Evolutionary conservation across 1,284 basidiomycete species (phyloP), one percentile per base, ranked within the genome.

Genomic region (Kwoniella shivajii): DNA sequence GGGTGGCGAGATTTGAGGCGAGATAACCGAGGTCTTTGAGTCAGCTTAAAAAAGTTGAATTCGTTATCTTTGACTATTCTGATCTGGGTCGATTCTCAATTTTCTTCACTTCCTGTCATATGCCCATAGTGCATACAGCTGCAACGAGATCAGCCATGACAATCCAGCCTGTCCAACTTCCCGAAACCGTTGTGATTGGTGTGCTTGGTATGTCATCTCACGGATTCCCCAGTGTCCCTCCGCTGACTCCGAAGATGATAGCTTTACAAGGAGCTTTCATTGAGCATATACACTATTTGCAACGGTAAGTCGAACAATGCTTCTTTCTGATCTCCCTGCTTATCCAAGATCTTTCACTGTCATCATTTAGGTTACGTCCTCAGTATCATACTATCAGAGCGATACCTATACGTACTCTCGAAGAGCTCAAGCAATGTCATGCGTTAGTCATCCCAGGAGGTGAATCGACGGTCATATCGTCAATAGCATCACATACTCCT

Each of bases 181-280:
- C 56, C 24, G 56, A 64, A 29, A 58, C 46, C 6, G 47, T 69
- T 22, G 47, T 61, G 20, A 67, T 71, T 34, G 69, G 69, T 33
- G 69, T 71, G 16, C 56, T 71, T n/a, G 69, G 69, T 69, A 57
- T 22, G 69, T 57, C 27, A 26, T 18, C 20, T 36, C 37, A n/a
- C 16, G 5, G 20, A n/a, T 11, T 29, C n/a, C 10, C 30, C 10
- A 46, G 7, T 29, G 24, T 30, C 39, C 9, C 9, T n/a, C 24
- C 4, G 36, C 46, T 48, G 30, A 47, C 39, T n/a, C 13, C 33
- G 78, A 9, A 76, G 74, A n/a, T 37, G 2, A 36, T 24, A 87
- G 95, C 94, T 49, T 82, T 97, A 41, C 95, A 97, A 78, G 95
- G 94, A 50, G 92, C 93, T 4, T 98, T 97, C 73, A 83, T 84